Conservation (phyloP, 2,329 filamentous ascomycete genomes). For the Emergomyces pasteurianus region DNA sequence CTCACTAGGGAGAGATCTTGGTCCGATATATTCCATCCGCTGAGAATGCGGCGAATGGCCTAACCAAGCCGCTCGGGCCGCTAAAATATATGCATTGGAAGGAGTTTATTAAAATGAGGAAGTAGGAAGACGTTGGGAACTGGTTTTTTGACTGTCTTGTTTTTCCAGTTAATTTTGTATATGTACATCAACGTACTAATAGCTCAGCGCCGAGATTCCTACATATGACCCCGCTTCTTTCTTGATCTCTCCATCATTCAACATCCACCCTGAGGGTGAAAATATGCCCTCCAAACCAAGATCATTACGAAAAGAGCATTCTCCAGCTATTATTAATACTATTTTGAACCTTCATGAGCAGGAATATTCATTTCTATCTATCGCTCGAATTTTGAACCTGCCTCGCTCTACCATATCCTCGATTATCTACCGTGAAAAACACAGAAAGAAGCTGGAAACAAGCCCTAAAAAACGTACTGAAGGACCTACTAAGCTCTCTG, state of each 20-base stretch:
- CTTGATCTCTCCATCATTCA: too few relatives aligned
- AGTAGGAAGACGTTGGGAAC: neutral
- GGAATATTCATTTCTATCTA: neutral
- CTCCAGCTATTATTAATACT: neutral
- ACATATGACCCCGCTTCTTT: too few relatives aligned
- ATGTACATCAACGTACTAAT: too few relatives aligned
- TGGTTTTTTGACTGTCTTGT: neutral
- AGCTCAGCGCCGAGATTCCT: too few relatives aligned
- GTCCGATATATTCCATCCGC: too few relatives aligned
- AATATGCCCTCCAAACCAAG: too few relatives aligned
- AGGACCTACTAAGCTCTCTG: too few relatives aligned
- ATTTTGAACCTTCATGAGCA: neutral
- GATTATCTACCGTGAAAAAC: neutral
- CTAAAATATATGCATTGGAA: neutral
- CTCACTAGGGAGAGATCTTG: neutral
- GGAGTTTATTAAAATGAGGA: neutral
- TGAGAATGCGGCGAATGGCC: neutral
- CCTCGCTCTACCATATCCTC: neutral
- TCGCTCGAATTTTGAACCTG: neutral
- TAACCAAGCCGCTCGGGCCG: neutral
- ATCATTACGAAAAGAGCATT: too few relatives aligned
- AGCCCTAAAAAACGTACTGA: too few relatives aligned
- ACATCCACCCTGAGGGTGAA: too few relatives aligned
- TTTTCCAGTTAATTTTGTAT: neutral
- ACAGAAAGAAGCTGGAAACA: too few relatives aligned